Conservation (phyloP, 305 asterid species). For the Euphrasia arctica region DNA sequence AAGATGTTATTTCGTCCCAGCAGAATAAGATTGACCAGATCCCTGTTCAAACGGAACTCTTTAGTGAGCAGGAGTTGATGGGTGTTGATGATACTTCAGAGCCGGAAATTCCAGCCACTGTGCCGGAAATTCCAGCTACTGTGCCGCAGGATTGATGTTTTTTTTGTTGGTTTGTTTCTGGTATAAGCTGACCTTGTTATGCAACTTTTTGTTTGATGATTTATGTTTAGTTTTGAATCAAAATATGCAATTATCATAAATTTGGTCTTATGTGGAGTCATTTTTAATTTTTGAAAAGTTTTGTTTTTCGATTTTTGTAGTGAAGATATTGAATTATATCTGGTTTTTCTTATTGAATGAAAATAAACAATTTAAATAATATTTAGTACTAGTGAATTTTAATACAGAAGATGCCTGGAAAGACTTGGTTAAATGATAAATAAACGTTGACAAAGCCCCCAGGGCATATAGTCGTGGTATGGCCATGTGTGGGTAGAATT, state of each 20-base stretch:
- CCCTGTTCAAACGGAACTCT: conserved; percentile 75
- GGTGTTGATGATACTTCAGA: conserved; percentile 35
- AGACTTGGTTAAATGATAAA: not conserved
- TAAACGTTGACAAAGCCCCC: not conserved
- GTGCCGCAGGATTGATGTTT: conserved; percentile 14
- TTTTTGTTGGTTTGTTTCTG: not conserved
- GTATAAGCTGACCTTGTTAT: no score
- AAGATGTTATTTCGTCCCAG: conserved; percentile 62
- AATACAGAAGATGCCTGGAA: not conserved
- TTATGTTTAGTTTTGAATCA: not conserved
- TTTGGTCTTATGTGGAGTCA: no score
- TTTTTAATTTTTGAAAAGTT: no score
- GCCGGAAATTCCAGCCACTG: not conserved
- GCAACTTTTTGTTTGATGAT: not conserved
- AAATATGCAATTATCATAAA: no score
- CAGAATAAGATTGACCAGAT: conserved; percentile 51
- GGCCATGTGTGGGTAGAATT: no score
- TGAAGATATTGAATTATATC: no score
- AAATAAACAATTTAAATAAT: no score
- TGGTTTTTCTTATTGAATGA: no score
- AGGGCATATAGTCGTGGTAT: no score
- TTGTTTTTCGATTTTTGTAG: no score
- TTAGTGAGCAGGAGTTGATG: conserved; percentile 44
- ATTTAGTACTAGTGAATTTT: no score
- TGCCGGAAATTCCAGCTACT: conserved; percentile 1